A percentile compares a stretch with the other conserved stretches of the same genome.
phyloP scores from a whole-genome alignment of 257 asterid species.

The Gentiana dahurica region DNA sequence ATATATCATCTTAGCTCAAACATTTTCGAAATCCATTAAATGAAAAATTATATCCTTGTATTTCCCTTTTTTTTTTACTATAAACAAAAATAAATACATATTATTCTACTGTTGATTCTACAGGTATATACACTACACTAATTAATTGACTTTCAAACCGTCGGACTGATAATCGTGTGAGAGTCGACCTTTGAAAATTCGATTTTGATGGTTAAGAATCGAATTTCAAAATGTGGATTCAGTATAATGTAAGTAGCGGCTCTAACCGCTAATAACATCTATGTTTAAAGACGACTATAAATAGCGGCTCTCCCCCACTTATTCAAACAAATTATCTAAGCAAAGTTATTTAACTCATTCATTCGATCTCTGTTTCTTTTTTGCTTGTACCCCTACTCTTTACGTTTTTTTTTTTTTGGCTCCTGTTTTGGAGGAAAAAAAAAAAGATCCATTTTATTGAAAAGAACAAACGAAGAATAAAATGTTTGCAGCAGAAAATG shows the following conservation, averaged over 20 bases:
- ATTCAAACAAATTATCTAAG: background rate
- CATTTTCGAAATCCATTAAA: too few species aligned
- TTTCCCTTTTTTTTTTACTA: too few species aligned
- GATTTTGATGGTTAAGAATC: background rate
- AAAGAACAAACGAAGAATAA: constrained; percentile 1
- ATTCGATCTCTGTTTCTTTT: background rate
- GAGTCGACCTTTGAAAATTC: constrained; percentile 1
- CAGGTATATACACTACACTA: too few species aligned
- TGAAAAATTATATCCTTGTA: too few species aligned
- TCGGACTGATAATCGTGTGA: background rate
- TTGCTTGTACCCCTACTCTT: background rate
- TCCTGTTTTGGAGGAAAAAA: background rate
- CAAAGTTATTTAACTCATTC: background rate
- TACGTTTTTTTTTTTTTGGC: background rate
- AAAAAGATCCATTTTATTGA: background rate
- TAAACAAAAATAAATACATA: too few species aligned
- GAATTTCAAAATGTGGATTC: background rate
- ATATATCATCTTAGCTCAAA: too few species aligned
- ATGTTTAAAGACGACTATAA: constrained; percentile 8
- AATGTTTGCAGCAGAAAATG: constrained; percentile 87
- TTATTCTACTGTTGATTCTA: too few species aligned
- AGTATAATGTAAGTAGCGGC: background rate
- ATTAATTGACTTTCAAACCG: too few species aligned
- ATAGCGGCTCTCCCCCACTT: background rate
- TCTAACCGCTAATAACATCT: background rate